A percentile compares a stretch with the other conserved stretches of the same genome.
Evolutionary conservation across 2,329 filamentous ascomycete species (phyloP).

Genomic region (Camptophora hylomeconis): DNA sequence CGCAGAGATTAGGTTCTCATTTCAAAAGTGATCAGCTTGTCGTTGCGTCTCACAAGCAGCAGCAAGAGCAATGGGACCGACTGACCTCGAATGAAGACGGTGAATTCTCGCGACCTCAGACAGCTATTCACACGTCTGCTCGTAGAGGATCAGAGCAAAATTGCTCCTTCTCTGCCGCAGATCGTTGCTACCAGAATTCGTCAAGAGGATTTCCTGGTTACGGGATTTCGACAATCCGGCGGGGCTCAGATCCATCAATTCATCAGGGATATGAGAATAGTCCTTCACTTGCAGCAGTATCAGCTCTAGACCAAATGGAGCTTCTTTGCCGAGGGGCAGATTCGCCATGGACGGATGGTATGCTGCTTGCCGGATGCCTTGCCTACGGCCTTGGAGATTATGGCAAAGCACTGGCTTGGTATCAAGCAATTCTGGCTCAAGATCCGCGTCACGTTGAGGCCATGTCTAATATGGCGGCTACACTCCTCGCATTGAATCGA

Average conservation of each 20-base stretch:
- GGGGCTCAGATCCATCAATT: not conserved
- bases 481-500: conserved; percentile 69
- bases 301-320: conserved; percentile 58
- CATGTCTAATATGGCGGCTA: conserved; percentile 83
- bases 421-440: conserved; percentile 41
- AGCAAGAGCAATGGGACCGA: no score
- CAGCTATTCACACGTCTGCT: conserved; percentile 13
- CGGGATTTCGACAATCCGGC: not conserved
- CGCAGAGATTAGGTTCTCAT: conserved; percentile 41
- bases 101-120: conserved; percentile 13
- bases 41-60: no score
- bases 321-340: conserved; percentile 64
- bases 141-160: conserved; percentile 2
- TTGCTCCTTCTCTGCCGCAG: conserved; percentile 2
- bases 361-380: conserved; percentile 80
- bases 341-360: conserved; percentile 87
- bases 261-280: not conserved
- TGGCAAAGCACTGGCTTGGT: conserved; percentile 47
- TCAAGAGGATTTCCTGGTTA: not conserved
- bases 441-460: conserved; percentile 71
- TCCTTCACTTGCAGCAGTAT: conserved; percentile 40
- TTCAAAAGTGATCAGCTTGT: no score
- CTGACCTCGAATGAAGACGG: no score
- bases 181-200: conserved; percentile 1
- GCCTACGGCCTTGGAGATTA: conserved; percentile 83